Base-by-base conservation (phyloP, 1,284 basidiomycete species). In the Rhodotorula sp. region DNA sequence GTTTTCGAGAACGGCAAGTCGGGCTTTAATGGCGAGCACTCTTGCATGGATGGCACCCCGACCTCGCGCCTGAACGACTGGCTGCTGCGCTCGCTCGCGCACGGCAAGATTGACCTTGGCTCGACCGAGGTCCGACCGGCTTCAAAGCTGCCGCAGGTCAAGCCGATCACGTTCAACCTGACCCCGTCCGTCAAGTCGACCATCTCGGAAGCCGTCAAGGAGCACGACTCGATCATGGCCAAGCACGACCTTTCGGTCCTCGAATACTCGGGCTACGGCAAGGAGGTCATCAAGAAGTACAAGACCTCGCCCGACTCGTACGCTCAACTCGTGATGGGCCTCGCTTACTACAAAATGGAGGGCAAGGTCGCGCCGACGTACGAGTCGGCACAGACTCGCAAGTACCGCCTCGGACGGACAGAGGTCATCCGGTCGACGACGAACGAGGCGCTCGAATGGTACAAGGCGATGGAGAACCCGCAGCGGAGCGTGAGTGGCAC, bases 61-160 rank as follows among this genome's bases (percentile, higher is more conserved):
- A 98, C 95, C 0, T 84, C 97, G 46, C 89, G 95, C 66, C 82
- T 98, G 84, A 98, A 96, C 83, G 95, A 99, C 81, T 99, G 95
- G 81, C 84, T 93, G 66, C 83, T 98, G 56, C 91, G 87, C 22
- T 86, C 89, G 1, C 83, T 98, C 58, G 88, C 87, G 10, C 83
- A 86, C n/a, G 86, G 87, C 77, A 94, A 91, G 81, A 85, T 91
- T 73, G 88, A 94, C 73, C 81, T 86, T 45, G 83, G 83, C 45
- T 87, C 87, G 0, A 79, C 85, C 18, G 44, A 53, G 3, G 76
- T 83, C 24, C 81, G 82, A 61, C 83, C 84, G 2, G 82, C 83
- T 42, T 77, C 82, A 51, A 79, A 82, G 33, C 83, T 91, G 20
- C 85, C 86, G 1, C 77, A 81, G 17, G 89, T 91, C 6, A 83